Evolutionary conservation across 306 rosid genomes (phyloP).

Genomic region (Gastrolobium villosum): DNA sequence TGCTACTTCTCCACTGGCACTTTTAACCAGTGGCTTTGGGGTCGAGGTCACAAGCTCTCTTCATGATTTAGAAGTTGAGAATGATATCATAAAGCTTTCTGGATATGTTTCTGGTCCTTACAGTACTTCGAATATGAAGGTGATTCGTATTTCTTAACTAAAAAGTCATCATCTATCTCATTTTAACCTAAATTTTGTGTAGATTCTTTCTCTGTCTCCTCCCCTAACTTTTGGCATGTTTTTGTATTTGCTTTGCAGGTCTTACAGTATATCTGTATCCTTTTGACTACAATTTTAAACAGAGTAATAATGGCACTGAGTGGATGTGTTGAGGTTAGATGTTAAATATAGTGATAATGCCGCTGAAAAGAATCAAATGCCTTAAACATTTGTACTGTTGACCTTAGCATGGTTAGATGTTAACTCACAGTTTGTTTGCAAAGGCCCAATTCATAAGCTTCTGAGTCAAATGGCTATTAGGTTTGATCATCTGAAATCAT

Average conservation of each 20-base stretch:
- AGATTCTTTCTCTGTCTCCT: conserved; percentile 32
- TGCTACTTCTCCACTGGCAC: conserved; percentile 78
- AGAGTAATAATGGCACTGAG: conserved; percentile 45
- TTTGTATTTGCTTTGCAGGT: conserved; percentile 70
- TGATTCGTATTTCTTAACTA: conserved; percentile 48
- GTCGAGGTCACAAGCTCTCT: conserved; percentile 66
- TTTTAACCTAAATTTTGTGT: conserved; percentile 27
- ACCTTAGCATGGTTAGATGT: conserved; percentile 86
- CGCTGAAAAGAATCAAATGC: conserved; percentile 35
- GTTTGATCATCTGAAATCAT: conserved; percentile 61
- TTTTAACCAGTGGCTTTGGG: conserved; percentile 80
- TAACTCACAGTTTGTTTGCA: conserved; percentile 82
- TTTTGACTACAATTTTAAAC: conserved; percentile 51
- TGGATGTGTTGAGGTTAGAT: conserved; percentile 45
- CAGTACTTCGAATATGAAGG: conserved; percentile 68
- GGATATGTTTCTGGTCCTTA: conserved; percentile 81
- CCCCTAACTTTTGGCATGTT: conserved; percentile 39
- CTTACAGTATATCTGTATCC: conserved; percentile 97
- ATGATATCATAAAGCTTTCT: conserved; percentile 71
- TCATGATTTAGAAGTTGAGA: conserved; percentile 61
- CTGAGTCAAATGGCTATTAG: conserved; percentile 77
- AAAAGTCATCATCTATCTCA: conserved; percentile 43
- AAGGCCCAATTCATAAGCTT: conserved; percentile 92
- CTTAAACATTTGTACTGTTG: conserved; percentile 40
- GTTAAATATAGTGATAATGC: conserved; percentile 11